phyloP scores from a whole-genome alignment of 306 rosid species.

The Malus asiatica region DNA sequence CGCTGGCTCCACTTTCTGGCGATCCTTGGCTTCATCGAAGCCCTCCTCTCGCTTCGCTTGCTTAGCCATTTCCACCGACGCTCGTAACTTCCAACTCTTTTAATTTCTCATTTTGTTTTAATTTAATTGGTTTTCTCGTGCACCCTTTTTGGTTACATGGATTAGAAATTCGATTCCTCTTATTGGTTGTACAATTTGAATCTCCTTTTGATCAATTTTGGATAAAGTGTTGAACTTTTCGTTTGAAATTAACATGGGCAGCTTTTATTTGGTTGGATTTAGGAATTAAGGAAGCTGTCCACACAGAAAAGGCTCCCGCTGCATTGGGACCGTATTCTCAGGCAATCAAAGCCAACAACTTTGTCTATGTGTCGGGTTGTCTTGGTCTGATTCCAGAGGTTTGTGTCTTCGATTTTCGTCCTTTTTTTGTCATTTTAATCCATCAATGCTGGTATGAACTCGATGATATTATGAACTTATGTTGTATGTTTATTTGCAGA shows the following conservation, averaged over 20 bases:
- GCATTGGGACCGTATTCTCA: slow-evolving; percentile 97
- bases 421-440: background rate
- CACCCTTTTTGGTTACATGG: background rate
- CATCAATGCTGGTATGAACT: background rate
- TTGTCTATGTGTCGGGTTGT: slow-evolving; percentile 76
- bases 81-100: slow-evolving; percentile 29
- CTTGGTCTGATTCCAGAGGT: slow-evolving; percentile 95
- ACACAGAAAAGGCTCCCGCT: slow-evolving; percentile 86
- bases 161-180: background rate
- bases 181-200: background rate
- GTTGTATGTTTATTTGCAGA: slow-evolving; percentile 36
- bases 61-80: slow-evolving; percentile 48
- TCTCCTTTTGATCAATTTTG: background rate
- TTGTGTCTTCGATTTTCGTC: background rate
- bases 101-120: background rate
- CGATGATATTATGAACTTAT: background rate
- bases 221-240: background rate
- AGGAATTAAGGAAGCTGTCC: slow-evolving; percentile 77
- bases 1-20: slow-evolving; percentile 51
- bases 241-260: background rate
- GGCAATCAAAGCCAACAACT: slow-evolving; percentile 80
- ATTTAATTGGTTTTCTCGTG: background rate
- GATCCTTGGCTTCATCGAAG: slow-evolving; percentile 40
- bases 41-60: slow-evolving; percentile 61
- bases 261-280: background rate